Evolutionary conservation across 768 basidiomycete genomes (phyloP).

Genomic region (Russula emetica): DNA sequence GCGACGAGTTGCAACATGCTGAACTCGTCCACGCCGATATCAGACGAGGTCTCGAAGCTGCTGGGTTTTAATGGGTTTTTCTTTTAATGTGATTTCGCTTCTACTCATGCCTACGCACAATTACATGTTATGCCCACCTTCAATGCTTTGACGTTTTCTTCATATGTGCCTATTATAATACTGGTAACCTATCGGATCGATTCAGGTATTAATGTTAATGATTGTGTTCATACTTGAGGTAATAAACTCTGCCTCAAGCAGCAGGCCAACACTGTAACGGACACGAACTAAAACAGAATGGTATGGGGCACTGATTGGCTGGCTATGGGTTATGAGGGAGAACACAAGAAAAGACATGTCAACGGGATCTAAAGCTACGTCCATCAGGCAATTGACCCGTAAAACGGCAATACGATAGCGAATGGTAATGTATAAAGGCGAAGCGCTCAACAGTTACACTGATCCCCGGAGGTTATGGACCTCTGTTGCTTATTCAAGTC

Average conservation of each 20-base stretch:
- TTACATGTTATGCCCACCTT: neutral
- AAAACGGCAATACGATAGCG: slow-evolving; percentile 9
- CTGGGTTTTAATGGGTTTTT: slow-evolving; percentile 48
- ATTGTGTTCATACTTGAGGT: slow-evolving; percentile 30
- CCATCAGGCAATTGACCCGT: slow-evolving; percentile 8
- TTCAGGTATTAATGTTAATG: slow-evolving; percentile 22
- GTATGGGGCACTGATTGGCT: slow-evolving; percentile 23
- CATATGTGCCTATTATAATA: slow-evolving; percentile 12
- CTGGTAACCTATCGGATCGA: slow-evolving; percentile 5
- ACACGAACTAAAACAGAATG: slow-evolving; percentile 30
- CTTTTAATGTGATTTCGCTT: slow-evolving; percentile 10
- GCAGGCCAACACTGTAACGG: slow-evolving; percentile 34
- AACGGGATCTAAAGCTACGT: slow-evolving; percentile 18
- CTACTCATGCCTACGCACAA: neutral
- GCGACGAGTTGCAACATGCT: slow-evolving; percentile 54
- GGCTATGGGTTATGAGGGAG: slow-evolving; percentile 11
- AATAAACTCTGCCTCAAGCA: slow-evolving; percentile 39
- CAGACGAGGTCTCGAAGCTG: slow-evolving; percentile 60
- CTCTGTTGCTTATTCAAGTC: slow-evolving; percentile 69
- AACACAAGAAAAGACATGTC: slow-evolving; percentile 12
- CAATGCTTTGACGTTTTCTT: neutral
- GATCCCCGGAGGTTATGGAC: slow-evolving; percentile 52
- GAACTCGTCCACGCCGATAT: slow-evolving; percentile 63
- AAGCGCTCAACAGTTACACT: slow-evolving; percentile 66
- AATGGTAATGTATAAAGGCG: slow-evolving; percentile 9